phyloP scores from a whole-genome alignment of 140 eudicot genomes.

The Senecio squalidus region DNA sequence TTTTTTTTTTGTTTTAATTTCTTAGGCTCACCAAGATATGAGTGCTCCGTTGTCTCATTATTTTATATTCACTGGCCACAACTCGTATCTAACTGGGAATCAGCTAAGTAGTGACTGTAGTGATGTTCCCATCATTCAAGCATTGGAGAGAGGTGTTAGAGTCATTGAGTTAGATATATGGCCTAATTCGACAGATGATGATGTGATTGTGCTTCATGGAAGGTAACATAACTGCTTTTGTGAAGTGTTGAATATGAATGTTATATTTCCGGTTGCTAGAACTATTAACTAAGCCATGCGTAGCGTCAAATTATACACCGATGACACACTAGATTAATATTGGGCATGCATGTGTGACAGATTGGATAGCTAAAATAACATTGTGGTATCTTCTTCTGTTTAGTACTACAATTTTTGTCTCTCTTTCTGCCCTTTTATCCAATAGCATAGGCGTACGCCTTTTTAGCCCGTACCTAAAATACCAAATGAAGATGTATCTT shows the following conservation, averaged over 20 bases:
- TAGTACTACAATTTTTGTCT: too few relatives aligned
- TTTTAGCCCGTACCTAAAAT: too few relatives aligned
- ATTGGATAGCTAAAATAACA: too few relatives aligned
- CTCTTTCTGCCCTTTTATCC: too few relatives aligned
- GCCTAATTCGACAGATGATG: constrained; percentile 77
- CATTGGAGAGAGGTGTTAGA: constrained; percentile 71
- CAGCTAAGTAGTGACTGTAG: constrained; percentile 92
- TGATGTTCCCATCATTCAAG: constrained; percentile 73
- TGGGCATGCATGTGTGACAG: too few relatives aligned
- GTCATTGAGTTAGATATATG: constrained; percentile 93
- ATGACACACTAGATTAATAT: too few relatives aligned
- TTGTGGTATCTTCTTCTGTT: too few relatives aligned
- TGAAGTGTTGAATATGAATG: not conserved
- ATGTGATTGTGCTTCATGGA: constrained; percentile 89
- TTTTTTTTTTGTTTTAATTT: constrained; percentile 19
- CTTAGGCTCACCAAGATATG: constrained; percentile 91
- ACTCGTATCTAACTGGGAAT: constrained; percentile 89
- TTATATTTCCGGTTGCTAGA: not conserved
- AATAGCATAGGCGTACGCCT: too few relatives aligned
- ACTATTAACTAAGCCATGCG: not conserved
- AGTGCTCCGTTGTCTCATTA: constrained; percentile 82
- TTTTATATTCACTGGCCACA: constrained; percentile 85
- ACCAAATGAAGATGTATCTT: too few relatives aligned
- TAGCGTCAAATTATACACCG: not conserved
- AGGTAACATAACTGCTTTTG: constrained; percentile 38